Percentiles rank a stretch among this genome's conserved stretches.
Evolutionary conservation across 23 red algal species (phyloP).

Genomic region (Gracilaria vermiculophylla): DNA sequence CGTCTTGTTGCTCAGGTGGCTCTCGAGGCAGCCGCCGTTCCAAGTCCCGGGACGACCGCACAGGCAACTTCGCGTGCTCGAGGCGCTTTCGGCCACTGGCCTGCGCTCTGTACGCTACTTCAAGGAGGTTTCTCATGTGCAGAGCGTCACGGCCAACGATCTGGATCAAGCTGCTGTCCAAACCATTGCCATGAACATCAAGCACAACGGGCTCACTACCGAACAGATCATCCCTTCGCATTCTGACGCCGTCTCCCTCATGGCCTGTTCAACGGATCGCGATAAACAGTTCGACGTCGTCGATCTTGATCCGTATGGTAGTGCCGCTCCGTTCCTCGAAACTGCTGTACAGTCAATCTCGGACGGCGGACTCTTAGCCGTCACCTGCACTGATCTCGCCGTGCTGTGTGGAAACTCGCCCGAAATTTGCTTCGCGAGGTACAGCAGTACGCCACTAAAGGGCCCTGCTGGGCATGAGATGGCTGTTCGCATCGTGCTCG

Average conservation of each 20-base stretch:
- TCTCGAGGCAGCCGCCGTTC: constrained; percentile 16
- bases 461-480: constrained; percentile 81
- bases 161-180: constrained; percentile 71
- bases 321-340: constrained; percentile 83
- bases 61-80: constrained; percentile 52
- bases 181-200: constrained; percentile 69
- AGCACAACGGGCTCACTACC: constrained; percentile 66
- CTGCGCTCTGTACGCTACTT: constrained; percentile 92
- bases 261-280: constrained; percentile 38
- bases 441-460: constrained; percentile 66
- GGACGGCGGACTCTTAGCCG: constrained; percentile 85
- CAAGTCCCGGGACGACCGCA: not conserved
- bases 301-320: constrained; percentile 95
- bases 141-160: constrained; percentile 85
- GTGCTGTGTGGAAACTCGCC: constrained; percentile 87
- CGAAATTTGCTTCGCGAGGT: constrained; percentile 84
- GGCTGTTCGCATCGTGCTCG: constrained; percentile 84
- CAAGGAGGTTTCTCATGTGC: constrained; percentile 72
- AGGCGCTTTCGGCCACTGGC: constrained; percentile 82
- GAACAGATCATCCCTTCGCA: constrained; percentile 38
- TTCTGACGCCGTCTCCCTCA: constrained; percentile 75
- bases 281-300: constrained; percentile 73
- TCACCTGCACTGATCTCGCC: constrained; percentile 93
- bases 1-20: constrained; percentile 76
- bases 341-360: constrained; percentile 73